These are phyloP conservation scores for Taphrina betulina DNA, from an alignment of 1,139 yeast species.

Conservation along the genomic window DNA sequence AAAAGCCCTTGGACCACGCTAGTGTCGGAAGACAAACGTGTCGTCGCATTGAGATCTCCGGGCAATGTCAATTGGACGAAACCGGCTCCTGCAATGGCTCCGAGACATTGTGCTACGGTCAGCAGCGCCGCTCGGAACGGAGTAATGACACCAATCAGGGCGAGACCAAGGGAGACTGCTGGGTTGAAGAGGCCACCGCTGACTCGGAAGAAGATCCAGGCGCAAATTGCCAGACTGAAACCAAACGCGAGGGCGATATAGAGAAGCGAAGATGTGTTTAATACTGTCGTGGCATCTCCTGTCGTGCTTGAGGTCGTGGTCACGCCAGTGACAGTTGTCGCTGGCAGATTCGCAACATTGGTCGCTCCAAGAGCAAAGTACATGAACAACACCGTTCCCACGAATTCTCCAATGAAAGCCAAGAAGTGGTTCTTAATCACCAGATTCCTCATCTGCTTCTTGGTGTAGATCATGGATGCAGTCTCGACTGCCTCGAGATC, in stretches of 20 bases:
- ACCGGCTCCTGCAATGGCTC: conserved; percentile 91
- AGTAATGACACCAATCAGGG: conserved; percentile 68
- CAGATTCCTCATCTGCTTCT: too few relatives aligned
- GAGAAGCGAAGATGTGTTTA: conserved; percentile 64
- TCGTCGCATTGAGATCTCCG: conserved; percentile 66
- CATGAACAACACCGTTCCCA: conserved; percentile 80
- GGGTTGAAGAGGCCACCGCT: conserved; percentile 92
- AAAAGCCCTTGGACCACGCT: conserved; percentile 63
- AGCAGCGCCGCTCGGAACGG: conserved; percentile 68
- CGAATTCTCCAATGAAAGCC: conserved; percentile 66
- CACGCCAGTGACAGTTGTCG: conserved; percentile 47
- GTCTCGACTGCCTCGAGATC: too few relatives aligned
- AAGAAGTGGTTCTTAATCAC: conserved; percentile 51
- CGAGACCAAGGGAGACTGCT: conserved; percentile 73
- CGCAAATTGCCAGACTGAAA: conserved; percentile 74
- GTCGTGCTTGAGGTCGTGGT: conserved; percentile 40
- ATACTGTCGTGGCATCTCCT: background rate
- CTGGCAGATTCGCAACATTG: background rate
- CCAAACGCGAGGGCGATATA: conserved; percentile 89
- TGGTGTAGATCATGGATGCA: too few relatives aligned
- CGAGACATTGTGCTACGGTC: conserved; percentile 68
- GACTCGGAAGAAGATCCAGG: conserved; percentile 70
- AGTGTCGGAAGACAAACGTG: conserved; percentile 44
- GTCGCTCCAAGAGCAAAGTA: conserved; percentile 47
- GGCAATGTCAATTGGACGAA: conserved; percentile 87